A percentile compares a stretch with the other conserved stretches of the same genome.
Evolutionary conservation across 352 stramenopile genomes (phyloP).

Genomic region (Phytophthora hybrid): DNA sequence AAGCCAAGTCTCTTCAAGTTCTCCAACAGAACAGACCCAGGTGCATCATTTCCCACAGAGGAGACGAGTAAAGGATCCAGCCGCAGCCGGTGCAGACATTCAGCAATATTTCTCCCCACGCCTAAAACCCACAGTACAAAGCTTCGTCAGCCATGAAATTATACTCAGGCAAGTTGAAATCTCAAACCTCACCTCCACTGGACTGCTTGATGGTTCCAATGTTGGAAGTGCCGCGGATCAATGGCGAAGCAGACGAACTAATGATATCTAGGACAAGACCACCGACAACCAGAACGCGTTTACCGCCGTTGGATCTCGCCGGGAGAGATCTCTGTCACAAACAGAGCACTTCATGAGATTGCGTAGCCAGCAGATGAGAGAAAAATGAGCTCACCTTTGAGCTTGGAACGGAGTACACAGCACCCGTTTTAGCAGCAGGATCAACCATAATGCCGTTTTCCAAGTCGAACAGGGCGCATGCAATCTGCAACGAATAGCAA

Average conservation of each 20-base stretch:
- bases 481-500: constrained; percentile 53
- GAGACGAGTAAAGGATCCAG: constrained; percentile 82
- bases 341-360: constrained; percentile 9
- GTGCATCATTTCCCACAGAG: constrained; percentile 78
- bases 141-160: background rate
- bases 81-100: constrained; percentile 83
- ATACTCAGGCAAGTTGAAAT: background rate
- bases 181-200: constrained; percentile 60
- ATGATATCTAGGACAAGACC: constrained; percentile 91
- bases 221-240: constrained; percentile 88
- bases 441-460: constrained; percentile 41
- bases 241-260: constrained; percentile 67
- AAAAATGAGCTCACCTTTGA: constrained; percentile 47
- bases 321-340: constrained; percentile 13
- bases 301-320: constrained; percentile 9
- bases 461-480: constrained; percentile 68
- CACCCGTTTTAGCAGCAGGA: constrained; percentile 10
- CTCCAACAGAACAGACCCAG: constrained; percentile 76
- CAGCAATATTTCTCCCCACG: constrained; percentile 94
- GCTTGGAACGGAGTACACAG: constrained; percentile 54
- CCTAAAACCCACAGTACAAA: constrained; percentile 46
- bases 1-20: constrained; percentile 71
- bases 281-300: constrained; percentile 85
- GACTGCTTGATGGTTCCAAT: constrained; percentile 86
- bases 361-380: background rate